These are phyloP conservation scores for Xylaria grammica DNA, from an alignment of 495 filamentous ascomycete species.

Conservation along the genomic window DNA sequence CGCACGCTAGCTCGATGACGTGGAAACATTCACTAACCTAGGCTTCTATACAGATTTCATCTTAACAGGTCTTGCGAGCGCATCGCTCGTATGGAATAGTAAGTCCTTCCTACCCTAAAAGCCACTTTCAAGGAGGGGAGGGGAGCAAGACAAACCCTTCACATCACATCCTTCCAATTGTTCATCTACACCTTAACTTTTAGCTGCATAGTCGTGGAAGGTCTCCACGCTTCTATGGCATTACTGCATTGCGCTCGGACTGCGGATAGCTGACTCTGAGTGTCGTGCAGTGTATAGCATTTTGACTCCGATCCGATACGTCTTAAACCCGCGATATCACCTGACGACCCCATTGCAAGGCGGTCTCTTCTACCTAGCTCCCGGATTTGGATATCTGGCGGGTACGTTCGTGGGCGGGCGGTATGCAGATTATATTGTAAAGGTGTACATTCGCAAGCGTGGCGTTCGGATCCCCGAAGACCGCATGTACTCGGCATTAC, in stretches of 20 bases:
- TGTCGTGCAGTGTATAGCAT: slow-evolving; percentile 60
- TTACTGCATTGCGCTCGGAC: no score
- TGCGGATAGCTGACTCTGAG: slow-evolving; percentile 34
- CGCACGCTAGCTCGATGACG: background rate
- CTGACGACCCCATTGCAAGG: slow-evolving; percentile 68
- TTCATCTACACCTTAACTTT: no score
- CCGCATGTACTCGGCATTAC: slow-evolving; percentile 64
- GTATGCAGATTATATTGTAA: slow-evolving; percentile 70
- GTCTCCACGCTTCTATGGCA: no score
- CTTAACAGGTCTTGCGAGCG: slow-evolving; percentile 63
- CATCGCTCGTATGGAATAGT: slow-evolving; percentile 68
- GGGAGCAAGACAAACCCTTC: no score
- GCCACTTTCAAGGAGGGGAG: background rate
- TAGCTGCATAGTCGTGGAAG: no score
- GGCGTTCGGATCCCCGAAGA: slow-evolving; percentile 71
- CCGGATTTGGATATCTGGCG: slow-evolving; percentile 70
- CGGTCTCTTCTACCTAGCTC: slow-evolving; percentile 76
- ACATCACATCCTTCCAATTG: no score
- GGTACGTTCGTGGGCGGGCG: slow-evolving; percentile 75
- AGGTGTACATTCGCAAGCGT: slow-evolving; percentile 64
- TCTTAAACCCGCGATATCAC: slow-evolving; percentile 73
- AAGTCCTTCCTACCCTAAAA: background rate
- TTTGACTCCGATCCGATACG: slow-evolving; percentile 75
- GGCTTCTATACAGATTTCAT: slow-evolving; percentile 51
- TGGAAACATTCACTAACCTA: background rate